A percentile compares a stretch with the other conserved stretches of the same genome.
These are phyloP conservation scores for Trichoderma afroharzianum DNA, from an alignment of 2,329 filamentous ascomycete genomes.

Conservation along the genomic window DNA sequence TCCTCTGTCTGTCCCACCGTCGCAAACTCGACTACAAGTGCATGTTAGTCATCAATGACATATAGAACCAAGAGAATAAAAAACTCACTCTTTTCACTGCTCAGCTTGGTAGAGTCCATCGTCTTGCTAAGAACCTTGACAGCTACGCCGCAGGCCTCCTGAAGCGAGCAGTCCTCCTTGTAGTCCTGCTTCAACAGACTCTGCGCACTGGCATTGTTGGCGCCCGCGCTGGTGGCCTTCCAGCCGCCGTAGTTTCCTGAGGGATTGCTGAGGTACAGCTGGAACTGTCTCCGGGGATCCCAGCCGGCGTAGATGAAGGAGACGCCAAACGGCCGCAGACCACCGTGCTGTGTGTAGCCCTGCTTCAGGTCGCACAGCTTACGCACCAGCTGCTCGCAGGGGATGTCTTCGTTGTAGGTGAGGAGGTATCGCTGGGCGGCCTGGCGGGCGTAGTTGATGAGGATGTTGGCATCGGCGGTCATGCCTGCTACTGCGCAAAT, in stretches of 20 bases:
- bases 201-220: conserved; percentile 96
- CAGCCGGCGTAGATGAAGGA: conserved; percentile 99
- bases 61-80: not conserved
- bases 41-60: conserved; percentile 18
- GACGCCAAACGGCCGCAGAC: conserved; percentile 94
- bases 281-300: conserved; percentile 93
- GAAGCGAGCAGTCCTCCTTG: conserved; percentile 94
- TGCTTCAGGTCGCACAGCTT: conserved; percentile 97
- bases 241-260: conserved; percentile 98
- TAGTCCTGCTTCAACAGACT: conserved; percentile 98
- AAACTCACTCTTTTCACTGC: conserved; percentile 93
- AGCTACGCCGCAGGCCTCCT: conserved; percentile 94
- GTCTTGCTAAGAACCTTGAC: conserved; percentile 99
- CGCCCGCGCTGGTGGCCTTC: conserved; percentile 97
- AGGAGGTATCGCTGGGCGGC: conserved; percentile 95
- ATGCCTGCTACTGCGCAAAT: conserved; percentile 98
- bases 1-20: conserved; percentile 94
- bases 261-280: conserved; percentile 98
- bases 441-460: conserved; percentile 99
- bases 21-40: conserved; percentile 80
- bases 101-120: conserved; percentile 98
- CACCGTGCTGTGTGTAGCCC: conserved; percentile 98
- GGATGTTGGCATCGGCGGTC: conserved; percentile 99
- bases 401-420: conserved; percentile 99
- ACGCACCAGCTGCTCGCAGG: conserved; percentile 96